These are phyloP conservation scores for Verbena officinalis DNA, from an alignment of 257 asterid species.

Conservation along the genomic window DNA sequence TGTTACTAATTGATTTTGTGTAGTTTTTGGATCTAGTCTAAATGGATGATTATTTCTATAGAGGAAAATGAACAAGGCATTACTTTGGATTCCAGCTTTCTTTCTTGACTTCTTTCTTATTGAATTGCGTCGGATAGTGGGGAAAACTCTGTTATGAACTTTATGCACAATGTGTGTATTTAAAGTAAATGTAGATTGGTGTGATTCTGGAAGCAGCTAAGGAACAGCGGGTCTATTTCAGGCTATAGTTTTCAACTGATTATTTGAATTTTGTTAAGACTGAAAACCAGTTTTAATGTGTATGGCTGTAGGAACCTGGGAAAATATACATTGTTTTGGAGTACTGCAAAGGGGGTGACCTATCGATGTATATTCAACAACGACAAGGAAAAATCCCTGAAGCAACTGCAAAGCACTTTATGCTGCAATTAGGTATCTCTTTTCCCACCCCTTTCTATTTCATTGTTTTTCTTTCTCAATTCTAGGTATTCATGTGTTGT, in stretches of 20 bases:
- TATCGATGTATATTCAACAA: conserved; percentile 69
- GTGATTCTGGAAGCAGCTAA: background rate
- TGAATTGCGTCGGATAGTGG: conserved; percentile 6
- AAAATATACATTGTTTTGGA: conserved; percentile 86
- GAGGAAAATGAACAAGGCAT: background rate
- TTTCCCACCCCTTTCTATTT: conserved; percentile 2
- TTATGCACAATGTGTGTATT: conserved; percentile 3
- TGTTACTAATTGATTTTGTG: conserved; percentile 16
- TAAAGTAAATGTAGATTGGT: background rate
- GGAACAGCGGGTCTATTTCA: conserved; percentile 6
- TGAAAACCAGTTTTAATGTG: conserved; percentile 19
- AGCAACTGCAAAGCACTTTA: conserved; percentile 83
- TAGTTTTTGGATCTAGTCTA: background rate
- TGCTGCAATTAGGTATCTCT: conserved; percentile 85
- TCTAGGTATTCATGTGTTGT: conserved; percentile 9
- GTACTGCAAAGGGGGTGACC: conserved; percentile 96
- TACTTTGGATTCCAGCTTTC: background rate
- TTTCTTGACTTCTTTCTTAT: conserved; percentile 3
- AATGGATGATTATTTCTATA: conserved; percentile 4
- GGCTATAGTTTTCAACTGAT: background rate
- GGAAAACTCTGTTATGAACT: background rate
- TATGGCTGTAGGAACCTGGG: conserved; percentile 72
- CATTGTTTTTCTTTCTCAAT: conserved; percentile 11
- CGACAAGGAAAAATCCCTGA: conserved; percentile 78
- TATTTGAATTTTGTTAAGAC: conserved; percentile 6